Evolutionary conservation across 1,139 yeast species (phyloP).

Genomic region (Blastobotrys apis): DNA sequence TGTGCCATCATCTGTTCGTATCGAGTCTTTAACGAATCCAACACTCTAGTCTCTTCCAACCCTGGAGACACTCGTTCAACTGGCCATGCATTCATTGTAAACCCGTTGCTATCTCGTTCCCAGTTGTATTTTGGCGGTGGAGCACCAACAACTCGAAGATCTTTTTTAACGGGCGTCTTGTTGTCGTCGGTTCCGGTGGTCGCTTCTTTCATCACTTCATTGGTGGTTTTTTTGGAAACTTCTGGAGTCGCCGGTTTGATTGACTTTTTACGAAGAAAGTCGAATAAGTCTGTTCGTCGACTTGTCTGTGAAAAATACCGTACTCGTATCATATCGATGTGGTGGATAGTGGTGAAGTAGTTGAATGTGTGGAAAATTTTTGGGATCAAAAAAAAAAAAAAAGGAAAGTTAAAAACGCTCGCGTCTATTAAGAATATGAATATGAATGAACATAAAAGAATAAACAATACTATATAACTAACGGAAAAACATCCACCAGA

Average conservation of each 20-base stretch:
- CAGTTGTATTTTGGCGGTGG: conserved; percentile 25
- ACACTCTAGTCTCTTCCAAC: conserved; percentile 23
- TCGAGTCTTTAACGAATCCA: conserved; percentile 17
- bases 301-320: conserved; percentile 10
- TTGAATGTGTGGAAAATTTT: background rate
- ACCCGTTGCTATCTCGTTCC: conserved; percentile 24
- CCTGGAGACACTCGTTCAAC: conserved; percentile 24
- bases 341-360: background rate
- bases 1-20: conserved; percentile 8
- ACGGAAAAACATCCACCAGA: conserved; percentile 76
- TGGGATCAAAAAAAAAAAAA: background rate
- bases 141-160: conserved; percentile 29
- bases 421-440: background rate
- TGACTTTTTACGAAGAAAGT: conserved; percentile 22
- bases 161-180: conserved; percentile 12
- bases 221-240: conserved; percentile 19
- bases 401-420: background rate
- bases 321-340: conserved; percentile 1
- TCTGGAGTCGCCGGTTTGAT: conserved; percentile 19
- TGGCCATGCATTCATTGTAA: conserved; percentile 33
- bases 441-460: background rate
- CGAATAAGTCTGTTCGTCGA: conserved; percentile 20
- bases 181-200: conserved; percentile 13
- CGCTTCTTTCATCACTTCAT: conserved; percentile 25
- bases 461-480: background rate